phyloP scores from a whole-genome alignment of 2,329 filamentous ascomycete species.

The Hypoxylon sp. region DNA sequence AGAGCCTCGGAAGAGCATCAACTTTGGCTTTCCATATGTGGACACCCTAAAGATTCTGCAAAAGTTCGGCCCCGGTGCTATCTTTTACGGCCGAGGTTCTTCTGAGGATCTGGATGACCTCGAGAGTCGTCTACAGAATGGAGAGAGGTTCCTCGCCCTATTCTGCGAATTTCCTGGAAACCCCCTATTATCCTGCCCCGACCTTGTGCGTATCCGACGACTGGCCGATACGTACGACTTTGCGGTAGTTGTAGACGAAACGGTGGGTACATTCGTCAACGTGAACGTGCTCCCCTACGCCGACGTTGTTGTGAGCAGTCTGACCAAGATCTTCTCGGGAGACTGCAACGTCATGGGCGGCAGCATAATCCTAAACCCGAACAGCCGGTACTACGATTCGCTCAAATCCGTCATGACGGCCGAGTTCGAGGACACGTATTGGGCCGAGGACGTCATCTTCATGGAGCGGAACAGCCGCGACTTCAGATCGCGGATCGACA shows the following conservation, averaged over 20 bases:
- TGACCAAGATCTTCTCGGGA: slow-evolving; percentile 97
- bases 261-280: slow-evolving; percentile 96
- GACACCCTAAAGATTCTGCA: slow-evolving; percentile 95
- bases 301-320: slow-evolving; percentile 92
- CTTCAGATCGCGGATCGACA: slow-evolving; percentile 84
- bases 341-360: slow-evolving; percentile 99
- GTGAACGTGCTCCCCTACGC: slow-evolving; percentile 91
- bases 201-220: slow-evolving; percentile 83
- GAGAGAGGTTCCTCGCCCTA: slow-evolving; percentile 84
- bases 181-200: slow-evolving; percentile 86
- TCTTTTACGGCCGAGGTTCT: slow-evolving; percentile 89
- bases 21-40: slow-evolving; percentile 97
- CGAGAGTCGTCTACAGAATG: slow-evolving; percentile 76
- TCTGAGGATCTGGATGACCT: slow-evolving; percentile 86
- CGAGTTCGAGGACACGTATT: slow-evolving; percentile 90
- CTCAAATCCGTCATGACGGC: slow-evolving; percentile 76
- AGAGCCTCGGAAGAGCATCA: slow-evolving; percentile 81
- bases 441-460: slow-evolving; percentile 94
- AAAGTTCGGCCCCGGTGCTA: slow-evolving; percentile 91
- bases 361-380: slow-evolving; percentile 75
- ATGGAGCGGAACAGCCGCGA: slow-evolving; percentile 97
- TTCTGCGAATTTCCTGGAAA: slow-evolving; percentile 98
- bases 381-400: slow-evolving; percentile 76
- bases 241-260: slow-evolving; percentile 93
- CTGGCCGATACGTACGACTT: slow-evolving; percentile 90